These are phyloP conservation scores for Luffa acutangula DNA, from an alignment of 306 rosid species.

Conservation along the genomic window DNA sequence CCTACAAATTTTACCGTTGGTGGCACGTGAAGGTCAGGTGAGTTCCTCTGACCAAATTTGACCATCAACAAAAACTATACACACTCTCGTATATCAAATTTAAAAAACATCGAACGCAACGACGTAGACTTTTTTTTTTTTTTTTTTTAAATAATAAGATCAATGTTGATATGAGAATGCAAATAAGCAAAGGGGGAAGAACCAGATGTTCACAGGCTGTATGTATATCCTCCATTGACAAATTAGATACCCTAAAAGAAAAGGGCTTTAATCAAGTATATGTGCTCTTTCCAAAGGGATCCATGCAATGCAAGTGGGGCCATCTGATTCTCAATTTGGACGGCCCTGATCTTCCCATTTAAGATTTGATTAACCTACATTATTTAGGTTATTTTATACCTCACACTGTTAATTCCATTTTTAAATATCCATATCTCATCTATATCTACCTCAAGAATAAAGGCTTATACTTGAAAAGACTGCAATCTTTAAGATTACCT, in stretches of 20 bases:
- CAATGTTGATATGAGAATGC: no score
- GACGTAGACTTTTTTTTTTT: no score
- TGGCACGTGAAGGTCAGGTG: no score
- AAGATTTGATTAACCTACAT: background rate
- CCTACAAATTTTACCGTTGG: no score
- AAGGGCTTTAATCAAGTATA: background rate
- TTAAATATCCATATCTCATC: background rate
- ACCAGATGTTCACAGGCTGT: slow-evolving; percentile 1
- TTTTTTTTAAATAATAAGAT: no score
- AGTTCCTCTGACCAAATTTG: no score
- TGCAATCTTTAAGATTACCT: background rate
- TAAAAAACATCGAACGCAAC: no score
- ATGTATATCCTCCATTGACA: background rate
- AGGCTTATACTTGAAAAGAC: slow-evolving; percentile 6
- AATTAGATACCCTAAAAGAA: background rate
- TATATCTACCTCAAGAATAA: slow-evolving; percentile 9
- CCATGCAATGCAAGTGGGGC: background rate
- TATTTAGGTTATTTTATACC: background rate
- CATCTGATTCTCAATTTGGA: background rate
- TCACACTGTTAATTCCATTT: background rate
- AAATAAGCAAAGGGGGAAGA: background rate
- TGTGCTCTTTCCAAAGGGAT: background rate
- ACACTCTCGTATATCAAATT: no score
- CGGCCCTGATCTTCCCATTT: background rate
- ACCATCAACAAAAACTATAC: no score